A percentile compares a stretch with the other conserved stretches of the same genome.
phyloP scores from a whole-genome alignment of 1,139 yeast species.

The Debaryomyces subglobosus region DNA sequence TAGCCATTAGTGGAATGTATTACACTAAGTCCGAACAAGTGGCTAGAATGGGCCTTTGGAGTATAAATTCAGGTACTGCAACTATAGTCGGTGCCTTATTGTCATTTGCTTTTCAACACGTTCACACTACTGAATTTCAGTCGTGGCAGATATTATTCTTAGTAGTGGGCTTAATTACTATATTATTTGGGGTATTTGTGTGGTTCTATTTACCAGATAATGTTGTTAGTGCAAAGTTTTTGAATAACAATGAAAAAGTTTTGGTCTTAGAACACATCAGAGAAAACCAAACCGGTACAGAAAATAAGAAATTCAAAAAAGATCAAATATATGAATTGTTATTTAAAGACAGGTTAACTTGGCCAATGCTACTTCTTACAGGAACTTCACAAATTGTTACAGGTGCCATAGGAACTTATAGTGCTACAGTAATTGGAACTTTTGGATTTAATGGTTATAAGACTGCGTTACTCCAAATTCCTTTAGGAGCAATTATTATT shows the following conservation, averaged over 20 bases:
- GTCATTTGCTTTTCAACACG: constrained; percentile 46
- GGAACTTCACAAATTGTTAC: constrained; percentile 42
- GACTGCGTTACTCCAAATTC: constrained; percentile 45
- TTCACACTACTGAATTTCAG: constrained; percentile 25
- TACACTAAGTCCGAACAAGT: constrained; percentile 43
- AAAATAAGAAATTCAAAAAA: constrained; percentile 20
- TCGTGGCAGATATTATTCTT: constrained; percentile 47
- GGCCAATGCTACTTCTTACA: constrained; percentile 40
- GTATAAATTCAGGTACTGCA: constrained; percentile 43
- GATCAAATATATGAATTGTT: constrained; percentile 34
- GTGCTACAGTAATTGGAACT: constrained; percentile 41
- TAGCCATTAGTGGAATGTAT: constrained; percentile 46
- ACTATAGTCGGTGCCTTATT: constrained; percentile 45
- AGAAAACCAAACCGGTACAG: constrained; percentile 28
- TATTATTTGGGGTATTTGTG: constrained; percentile 33
- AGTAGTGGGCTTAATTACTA: constrained; percentile 39
- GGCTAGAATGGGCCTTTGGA: constrained; percentile 39
- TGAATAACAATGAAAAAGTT: constrained; percentile 30
- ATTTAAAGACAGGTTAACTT: constrained; percentile 38
- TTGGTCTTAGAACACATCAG: constrained; percentile 33
- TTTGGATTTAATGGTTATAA: constrained; percentile 37
- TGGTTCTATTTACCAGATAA: constrained; percentile 35
- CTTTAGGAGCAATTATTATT: constrained; percentile 41
- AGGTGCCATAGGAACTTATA: constrained; percentile 44
- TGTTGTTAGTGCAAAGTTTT: constrained; percentile 34